Evolutionary conservation across 345 rosid species (phyloP), one percentile per base, ranked within the genome.

Genomic region (Rhizophora apiculata): DNA sequence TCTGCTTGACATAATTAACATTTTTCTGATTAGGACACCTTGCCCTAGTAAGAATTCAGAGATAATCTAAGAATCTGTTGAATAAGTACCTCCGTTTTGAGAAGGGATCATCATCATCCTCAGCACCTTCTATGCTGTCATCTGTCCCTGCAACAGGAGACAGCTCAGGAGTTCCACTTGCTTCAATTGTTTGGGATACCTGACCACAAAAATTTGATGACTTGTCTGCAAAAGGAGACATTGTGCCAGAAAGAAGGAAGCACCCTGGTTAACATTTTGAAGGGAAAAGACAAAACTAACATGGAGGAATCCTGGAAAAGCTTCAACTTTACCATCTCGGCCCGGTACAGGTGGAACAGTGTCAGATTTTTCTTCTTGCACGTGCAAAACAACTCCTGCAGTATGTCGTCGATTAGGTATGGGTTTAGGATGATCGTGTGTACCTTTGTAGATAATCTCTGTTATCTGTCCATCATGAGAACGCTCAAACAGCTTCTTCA

Each of bases 381-480:
- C 57, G 13, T 87, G 70, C 83, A 89, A 72, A 71, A 85, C 79
- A 76, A 73, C 74, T 70, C 89, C 91, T 63, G 86, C 74, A 76
- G 87, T 76, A 81, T 81, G 82, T 64, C 96, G 89, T 30, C 94
- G 92, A 68, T 83, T 89, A 60, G 91, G 85, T 82, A 84, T 96
- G 72, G 97, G 99, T 79, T 95, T 95, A 69, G 97, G 98, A 81
- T 95, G 99, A 75, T 90, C 94, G 61, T 95, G 99, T 43, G 85
- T 85, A 71, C 99, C 99, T 86, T 95, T 95, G 81, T 95, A 95
- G 68, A 89, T 83, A 59, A 90, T 92, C 76, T 92, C 99, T 10
- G 89, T 86, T 67, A 95, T 89, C 72, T 86, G 90, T 29, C 99
- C 99, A 73, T 95, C 97, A 60, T 91, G 92, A 27, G 97, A 84